A percentile compares a stretch with the other conserved stretches of the same genome.
phyloP scores from a whole-genome alignment of 2,329 filamentous ascomycete species.

The Colletotrichum trifolii region DNA sequence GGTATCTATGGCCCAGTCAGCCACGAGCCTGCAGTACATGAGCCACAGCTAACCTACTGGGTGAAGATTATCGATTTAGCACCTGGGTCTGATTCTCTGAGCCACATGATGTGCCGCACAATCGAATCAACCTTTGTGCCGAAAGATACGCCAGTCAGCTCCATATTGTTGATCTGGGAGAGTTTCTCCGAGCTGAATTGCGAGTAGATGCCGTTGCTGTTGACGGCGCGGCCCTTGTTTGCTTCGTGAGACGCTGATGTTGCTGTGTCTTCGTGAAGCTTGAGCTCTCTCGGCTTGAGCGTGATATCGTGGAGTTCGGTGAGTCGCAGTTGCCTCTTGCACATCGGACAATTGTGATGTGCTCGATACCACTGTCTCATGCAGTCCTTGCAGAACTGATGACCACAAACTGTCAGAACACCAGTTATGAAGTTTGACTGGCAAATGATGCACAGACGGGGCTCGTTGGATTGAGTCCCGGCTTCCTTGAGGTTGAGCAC shows the following conservation, averaged over 20 bases:
- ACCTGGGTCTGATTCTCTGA: conserved; percentile 84
- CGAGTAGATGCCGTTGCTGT: conserved; percentile 74
- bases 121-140: conserved; percentile 92
- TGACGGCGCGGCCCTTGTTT: conserved; percentile 35
- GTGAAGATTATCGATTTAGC: conserved; percentile 96
- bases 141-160: conserved; percentile 78
- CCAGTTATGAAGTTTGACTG: conserved; percentile 81
- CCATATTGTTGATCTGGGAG: conserved; percentile 83
- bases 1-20: conserved; percentile 59
- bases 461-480: conserved; percentile 71
- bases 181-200: conserved; percentile 78
- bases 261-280: conserved; percentile 61
- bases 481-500: conserved; percentile 65
- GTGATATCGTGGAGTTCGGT: conserved; percentile 87
- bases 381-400: conserved; percentile 92
- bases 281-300: conserved; percentile 80
- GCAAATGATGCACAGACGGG: conserved; percentile 87
- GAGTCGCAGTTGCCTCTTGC: conserved; percentile 75
- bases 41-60: conserved; percentile 60
- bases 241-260: conserved; percentile 15
- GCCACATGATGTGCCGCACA: conserved; percentile 84
- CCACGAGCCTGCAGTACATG: not conserved
- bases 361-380: conserved; percentile 81
- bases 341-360: conserved; percentile 84
- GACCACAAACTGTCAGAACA: conserved; percentile 86